Percentiles rank a stretch among this genome's conserved stretches.
These are phyloP conservation scores for Cryptococcus sp. DNA, from an alignment of 1,284 basidiomycete genomes.

Conservation along the genomic window DNA sequence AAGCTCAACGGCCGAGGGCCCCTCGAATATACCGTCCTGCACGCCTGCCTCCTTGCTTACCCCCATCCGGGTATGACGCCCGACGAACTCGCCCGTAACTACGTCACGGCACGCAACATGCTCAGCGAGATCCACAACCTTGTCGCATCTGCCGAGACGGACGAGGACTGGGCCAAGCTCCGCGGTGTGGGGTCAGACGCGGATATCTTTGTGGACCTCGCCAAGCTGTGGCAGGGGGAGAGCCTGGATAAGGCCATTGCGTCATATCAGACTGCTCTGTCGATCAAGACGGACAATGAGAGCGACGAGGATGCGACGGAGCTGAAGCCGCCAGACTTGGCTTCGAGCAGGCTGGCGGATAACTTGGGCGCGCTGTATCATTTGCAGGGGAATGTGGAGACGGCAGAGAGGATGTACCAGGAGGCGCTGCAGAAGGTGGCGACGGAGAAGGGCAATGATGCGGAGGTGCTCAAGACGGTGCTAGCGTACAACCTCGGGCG, in stretches of 20 bases:
- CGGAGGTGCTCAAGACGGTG: slow-evolving; percentile 64
- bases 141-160: slow-evolving; percentile 54
- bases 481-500: slow-evolving; percentile 84
- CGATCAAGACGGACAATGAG: slow-evolving; percentile 48
- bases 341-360: slow-evolving; percentile 60
- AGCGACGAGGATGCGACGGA: slow-evolving; percentile 14
- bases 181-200: slow-evolving; percentile 67
- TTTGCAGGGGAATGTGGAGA: slow-evolving; percentile 59
- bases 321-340: slow-evolving; percentile 23
- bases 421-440: slow-evolving; percentile 49
- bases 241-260: slow-evolving; percentile 67
- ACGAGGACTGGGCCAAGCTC: slow-evolving; percentile 50
- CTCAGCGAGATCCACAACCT: slow-evolving; percentile 71
- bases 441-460: slow-evolving; percentile 54
- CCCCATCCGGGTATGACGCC: slow-evolving; percentile 72
- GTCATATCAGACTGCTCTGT: slow-evolving; percentile 69
- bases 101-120: slow-evolving; percentile 68
- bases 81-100: slow-evolving; percentile 68
- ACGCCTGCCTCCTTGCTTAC: slow-evolving; percentile 78
- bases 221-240: slow-evolving; percentile 78
- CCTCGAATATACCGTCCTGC: slow-evolving; percentile 77
- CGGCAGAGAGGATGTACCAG: slow-evolving; percentile 54
- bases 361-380: slow-evolving; percentile 77
- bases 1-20: slow-evolving; percentile 46
- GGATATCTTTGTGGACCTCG: slow-evolving; percentile 81